Percentiles rank a stretch among this genome's conserved stretches.
Evolutionary conservation across 306 rosid species (phyloP).

Genomic region (Cicer arietinum): DNA sequence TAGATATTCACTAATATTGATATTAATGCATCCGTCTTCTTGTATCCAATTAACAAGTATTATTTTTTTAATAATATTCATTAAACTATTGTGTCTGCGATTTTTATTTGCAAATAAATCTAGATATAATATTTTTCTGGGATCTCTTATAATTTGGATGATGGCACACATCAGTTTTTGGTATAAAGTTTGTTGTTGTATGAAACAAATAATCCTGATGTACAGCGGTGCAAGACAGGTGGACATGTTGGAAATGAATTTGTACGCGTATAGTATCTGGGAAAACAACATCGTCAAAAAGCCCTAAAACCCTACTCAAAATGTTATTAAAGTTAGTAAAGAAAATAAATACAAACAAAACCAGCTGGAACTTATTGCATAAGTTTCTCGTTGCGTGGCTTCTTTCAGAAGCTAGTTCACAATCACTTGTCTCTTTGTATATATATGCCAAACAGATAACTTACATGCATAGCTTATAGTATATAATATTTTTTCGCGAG

Average conservation of each 20-base stretch:
- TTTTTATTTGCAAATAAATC: too few relatives aligned
- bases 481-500: too few relatives aligned
- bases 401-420: constrained; percentile 55
- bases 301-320: constrained; percentile 45
- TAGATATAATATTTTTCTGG: too few relatives aligned
- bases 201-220: neutral
- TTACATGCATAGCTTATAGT: too few relatives aligned
- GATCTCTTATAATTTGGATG: too few relatives aligned
- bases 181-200: constrained; percentile 27
- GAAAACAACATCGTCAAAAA: constrained; percentile 35
- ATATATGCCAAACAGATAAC: neutral
- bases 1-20: too few relatives aligned
- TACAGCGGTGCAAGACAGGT: constrained; percentile 8
- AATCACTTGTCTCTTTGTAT: constrained; percentile 52
- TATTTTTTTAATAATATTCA: too few relatives aligned
- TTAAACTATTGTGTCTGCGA: too few relatives aligned
- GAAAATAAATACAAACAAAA: constrained; percentile 21
- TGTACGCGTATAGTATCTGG: constrained; percentile 17
- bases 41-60: too few relatives aligned
- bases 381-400: constrained; percentile 70
- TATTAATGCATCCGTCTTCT: too few relatives aligned
- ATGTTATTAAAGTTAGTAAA: constrained; percentile 50
- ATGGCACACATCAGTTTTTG: constrained; percentile 38
- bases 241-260: constrained; percentile 10
- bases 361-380: constrained; percentile 48